Evolutionary conservation across 208 protist species (phyloP), one percentile per base, ranked within the genome.

Genomic region (Acanthamoeba healyi): DNA sequence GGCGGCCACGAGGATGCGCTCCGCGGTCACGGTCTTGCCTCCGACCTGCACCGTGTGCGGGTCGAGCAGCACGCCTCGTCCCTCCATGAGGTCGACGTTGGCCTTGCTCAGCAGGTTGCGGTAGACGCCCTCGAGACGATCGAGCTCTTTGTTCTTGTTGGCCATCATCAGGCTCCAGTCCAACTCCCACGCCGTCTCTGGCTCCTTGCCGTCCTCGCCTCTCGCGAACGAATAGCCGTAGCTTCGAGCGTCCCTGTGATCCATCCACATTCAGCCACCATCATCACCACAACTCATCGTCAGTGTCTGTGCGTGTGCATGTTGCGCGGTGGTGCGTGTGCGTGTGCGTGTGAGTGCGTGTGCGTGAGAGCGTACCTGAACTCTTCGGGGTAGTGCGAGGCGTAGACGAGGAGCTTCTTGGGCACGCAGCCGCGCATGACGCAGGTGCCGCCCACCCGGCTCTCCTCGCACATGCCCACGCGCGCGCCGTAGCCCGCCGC

Each of bases 341-440:
- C n/a, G 63, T 32, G 29, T 34, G 63, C 15, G 7, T 34, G 10
- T 9, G 19, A 51, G 12, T 36, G 63, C 36, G 26, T 29, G 56
- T 6, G 77, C 56, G 42, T 40, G n/a, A 93, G 19, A 40, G 42
- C 40, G 49, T 49, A 81, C 70, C 70, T 40, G 70, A 79, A 79
- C 67, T 79, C 67, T 79, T 79, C 67, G 34, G n/a, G 67, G 67
- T 34, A 79, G 5, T 79, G 67, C 7, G 96, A 94, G 22, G 96
- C 94, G 67, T 95, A 95, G 65, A 90, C 97, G 94, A 98, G 97
- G 1, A 98, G 70, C 94, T 98, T 98, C 93, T 98, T 98, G 65
- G 97, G 97, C n/a, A 98, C 97, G 95, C 97, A 98, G 36, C 97
- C 97, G 26, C 98, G 96, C 88, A 98, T 98, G 29, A 98, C 97